These are phyloP conservation scores for Kwoniella bestiolae DNA, from an alignment of 768 basidiomycete genomes.

Conservation along the genomic window DNA sequence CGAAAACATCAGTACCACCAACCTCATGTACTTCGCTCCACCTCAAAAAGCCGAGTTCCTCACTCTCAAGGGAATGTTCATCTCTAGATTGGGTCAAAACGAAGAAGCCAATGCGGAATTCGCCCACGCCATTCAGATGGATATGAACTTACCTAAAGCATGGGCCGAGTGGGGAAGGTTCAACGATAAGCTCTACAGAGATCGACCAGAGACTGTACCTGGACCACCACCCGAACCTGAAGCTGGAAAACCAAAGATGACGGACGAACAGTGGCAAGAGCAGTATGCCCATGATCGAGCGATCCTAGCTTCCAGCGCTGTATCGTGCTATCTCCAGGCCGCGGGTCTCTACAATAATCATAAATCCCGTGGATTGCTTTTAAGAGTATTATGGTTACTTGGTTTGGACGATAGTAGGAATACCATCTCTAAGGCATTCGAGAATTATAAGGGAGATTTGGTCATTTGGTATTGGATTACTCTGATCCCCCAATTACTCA, in stretches of 20 bases:
- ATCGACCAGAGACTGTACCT: constrained; percentile 63
- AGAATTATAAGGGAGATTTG: constrained; percentile 93
- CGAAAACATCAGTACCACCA: constrained; percentile 99
- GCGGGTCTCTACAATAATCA: constrained; percentile 91
- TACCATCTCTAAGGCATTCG: constrained; percentile 64
- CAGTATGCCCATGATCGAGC: constrained; percentile 49
- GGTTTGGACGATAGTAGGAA: constrained; percentile 77
- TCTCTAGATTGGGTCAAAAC: constrained; percentile 78
- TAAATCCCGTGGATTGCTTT: constrained; percentile 87
- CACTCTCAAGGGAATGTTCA: constrained; percentile 98
- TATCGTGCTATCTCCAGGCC: constrained; percentile 96
- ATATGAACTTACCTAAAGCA: constrained; percentile 90
- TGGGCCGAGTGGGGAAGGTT: constrained; percentile 99
- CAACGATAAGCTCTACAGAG: constrained; percentile 91
- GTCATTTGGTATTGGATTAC: constrained; percentile 99
- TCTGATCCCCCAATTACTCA: constrained; percentile 87
- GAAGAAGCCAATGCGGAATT: constrained; percentile 92
- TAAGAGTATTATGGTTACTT: constrained; percentile 93
- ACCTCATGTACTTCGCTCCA: constrained; percentile 94
- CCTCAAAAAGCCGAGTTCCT: constrained; percentile 98
- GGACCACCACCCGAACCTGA: constrained; percentile 50
- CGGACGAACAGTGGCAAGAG: constrained; percentile 47
- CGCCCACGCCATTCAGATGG: constrained; percentile 93
- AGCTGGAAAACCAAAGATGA: constrained; percentile 48
- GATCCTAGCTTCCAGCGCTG: constrained; percentile 80